Percentiles rank a stretch among this genome's conserved stretches.
These are phyloP conservation scores for Backusella luteola DNA, from an alignment of 192 early-diverging fungal genomes.

Conservation along the genomic window DNA sequence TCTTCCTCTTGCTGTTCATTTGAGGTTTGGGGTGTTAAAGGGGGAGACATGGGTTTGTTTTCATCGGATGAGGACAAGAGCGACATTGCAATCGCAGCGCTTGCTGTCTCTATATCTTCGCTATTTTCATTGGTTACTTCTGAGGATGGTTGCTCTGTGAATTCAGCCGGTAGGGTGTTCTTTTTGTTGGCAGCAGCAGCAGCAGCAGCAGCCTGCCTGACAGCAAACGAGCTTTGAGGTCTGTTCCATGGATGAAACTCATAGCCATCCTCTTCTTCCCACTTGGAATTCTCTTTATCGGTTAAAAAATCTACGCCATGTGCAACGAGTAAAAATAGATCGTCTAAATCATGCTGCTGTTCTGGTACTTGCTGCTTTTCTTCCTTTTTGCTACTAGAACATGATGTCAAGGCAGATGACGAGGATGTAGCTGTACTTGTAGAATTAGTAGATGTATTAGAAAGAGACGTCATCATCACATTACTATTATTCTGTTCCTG, in stretches of 20 bases:
- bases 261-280: conserved; percentile 34
- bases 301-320: conserved; percentile 32
- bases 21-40: conserved; percentile 8
- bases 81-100: conserved; percentile 10
- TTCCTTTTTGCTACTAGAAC: not conserved
- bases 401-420: not conserved
- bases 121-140: not conserved
- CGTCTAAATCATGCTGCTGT: conserved; percentile 14
- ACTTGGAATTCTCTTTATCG: conserved; percentile 27
- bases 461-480: conserved; percentile 7
- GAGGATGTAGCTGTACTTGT: not conserved
- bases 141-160: not conserved
- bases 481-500: conserved; percentile 5
- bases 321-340: conserved; percentile 27
- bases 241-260: conserved; percentile 29
- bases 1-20: conserved; percentile 7
- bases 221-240: conserved; percentile 23
- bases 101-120: not conserved
- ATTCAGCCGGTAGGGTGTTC: not conserved
- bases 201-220: not conserved
- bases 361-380: not conserved
- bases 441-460: conserved; percentile 14
- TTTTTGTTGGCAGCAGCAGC: not conserved
- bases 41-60: conserved; percentile 17
- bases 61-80: not conserved